Conservation (phyloP, 2,329 filamentous ascomycete species). For the Aspergillus terreus region DNA sequence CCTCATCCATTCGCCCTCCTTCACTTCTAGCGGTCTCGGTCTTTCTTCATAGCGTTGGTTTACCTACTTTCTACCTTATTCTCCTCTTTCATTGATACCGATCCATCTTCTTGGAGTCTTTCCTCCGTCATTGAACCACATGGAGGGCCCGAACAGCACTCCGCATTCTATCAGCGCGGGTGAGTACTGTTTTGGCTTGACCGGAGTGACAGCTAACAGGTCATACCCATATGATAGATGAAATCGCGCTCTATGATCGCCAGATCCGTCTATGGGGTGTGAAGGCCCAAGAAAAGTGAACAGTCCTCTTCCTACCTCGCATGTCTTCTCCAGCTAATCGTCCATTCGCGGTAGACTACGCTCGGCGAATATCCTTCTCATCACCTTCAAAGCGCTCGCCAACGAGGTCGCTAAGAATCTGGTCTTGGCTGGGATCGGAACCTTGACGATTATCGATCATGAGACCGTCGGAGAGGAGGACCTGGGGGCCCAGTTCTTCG, state of each 20-base stretch:
- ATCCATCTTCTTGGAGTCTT: neutral
- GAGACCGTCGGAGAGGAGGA: conserved; percentile 72
- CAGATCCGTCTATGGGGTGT: conserved; percentile 98
- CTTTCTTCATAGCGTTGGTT: neutral
- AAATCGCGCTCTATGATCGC: conserved; percentile 94
- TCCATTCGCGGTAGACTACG: conserved; percentile 61
- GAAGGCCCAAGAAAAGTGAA: conserved; percentile 75
- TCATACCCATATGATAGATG: conserved; percentile 56
- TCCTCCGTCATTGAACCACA: conserved; percentile 4
- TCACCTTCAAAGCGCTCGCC: conserved; percentile 81
- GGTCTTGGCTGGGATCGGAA: conserved; percentile 86
- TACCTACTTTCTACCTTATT: neutral
- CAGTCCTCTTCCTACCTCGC: neutral
- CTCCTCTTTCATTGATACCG: neutral
- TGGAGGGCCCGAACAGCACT: conserved; percentile 21
- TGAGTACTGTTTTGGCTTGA: conserved; percentile 9
- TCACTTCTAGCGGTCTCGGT: neutral
- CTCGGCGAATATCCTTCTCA: conserved; percentile 81
- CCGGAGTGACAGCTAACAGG: neutral
- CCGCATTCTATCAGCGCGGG: conserved; percentile 33
- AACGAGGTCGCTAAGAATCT: conserved; percentile 98
- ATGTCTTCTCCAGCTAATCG: neutral
- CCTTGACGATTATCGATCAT: conserved; percentile 82
- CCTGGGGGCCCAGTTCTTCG: conserved; percentile 77
- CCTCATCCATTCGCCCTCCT: neutral